These are phyloP conservation scores for Cladophialophora chaetospira DNA, from an alignment of 2,329 filamentous ascomycete species.

Conservation along the genomic window DNA sequence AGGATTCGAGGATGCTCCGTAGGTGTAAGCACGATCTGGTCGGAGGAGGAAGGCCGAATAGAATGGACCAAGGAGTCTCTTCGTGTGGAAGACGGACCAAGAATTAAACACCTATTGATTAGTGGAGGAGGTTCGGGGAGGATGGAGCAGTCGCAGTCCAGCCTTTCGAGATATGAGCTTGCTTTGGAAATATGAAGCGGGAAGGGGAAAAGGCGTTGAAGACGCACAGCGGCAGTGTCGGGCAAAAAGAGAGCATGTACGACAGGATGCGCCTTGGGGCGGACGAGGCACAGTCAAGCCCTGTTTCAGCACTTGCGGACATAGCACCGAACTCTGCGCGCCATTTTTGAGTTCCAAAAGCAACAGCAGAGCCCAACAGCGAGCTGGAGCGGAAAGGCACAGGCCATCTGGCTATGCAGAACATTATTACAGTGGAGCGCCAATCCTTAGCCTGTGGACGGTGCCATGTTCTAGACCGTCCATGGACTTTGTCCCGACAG, in stretches of 20 bases:
- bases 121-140: neutral
- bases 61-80: neutral
- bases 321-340: slow-evolving; percentile 7
- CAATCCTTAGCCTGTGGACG: slow-evolving; percentile 6
- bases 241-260: slow-evolving; percentile 10
- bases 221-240: slow-evolving; percentile 5
- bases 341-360: slow-evolving; percentile 7
- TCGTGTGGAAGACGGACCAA: neutral
- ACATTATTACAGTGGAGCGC: slow-evolving; percentile 19
- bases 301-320: slow-evolving; percentile 8
- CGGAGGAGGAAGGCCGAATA: neutral
- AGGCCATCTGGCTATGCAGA: slow-evolving; percentile 19
- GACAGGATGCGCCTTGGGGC: slow-evolving; percentile 7
- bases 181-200: neutral
- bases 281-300: slow-evolving; percentile 6
- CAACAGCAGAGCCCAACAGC: slow-evolving; percentile 2
- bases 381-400: slow-evolving; percentile 16
- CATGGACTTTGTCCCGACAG: too few species aligned
- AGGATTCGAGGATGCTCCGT: neutral
- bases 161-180: neutral
- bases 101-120: neutral
- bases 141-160: neutral
- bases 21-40: neutral
- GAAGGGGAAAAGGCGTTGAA: slow-evolving; percentile 10
- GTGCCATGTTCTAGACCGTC: neutral